These are phyloP conservation scores for Sporothrix pallida DNA, from an alignment of 2,329 filamentous ascomycete species.

Conservation along the genomic window DNA sequence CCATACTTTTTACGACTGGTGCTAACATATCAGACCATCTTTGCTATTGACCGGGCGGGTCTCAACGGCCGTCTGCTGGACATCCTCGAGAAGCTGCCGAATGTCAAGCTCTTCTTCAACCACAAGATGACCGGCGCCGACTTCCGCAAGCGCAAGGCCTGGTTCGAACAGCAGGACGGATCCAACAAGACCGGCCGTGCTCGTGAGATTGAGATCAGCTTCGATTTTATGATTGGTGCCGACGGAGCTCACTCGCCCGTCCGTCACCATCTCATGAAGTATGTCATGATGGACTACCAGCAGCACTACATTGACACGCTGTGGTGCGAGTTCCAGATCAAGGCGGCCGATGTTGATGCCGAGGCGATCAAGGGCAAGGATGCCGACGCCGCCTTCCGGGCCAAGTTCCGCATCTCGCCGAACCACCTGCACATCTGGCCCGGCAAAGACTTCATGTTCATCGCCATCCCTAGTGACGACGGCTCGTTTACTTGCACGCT, in stretches of 20 bases:
- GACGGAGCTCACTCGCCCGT: constrained; percentile 94
- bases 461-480: constrained; percentile 85
- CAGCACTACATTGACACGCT: constrained; percentile 96
- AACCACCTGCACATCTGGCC: constrained; percentile 99
- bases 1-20: background rate
- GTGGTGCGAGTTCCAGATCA: constrained; percentile 95
- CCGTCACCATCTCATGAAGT: constrained; percentile 96
- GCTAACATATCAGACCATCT: constrained; percentile 68
- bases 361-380: constrained; percentile 33
- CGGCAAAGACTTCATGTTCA: constrained; percentile 94
- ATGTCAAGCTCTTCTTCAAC: constrained; percentile 90
- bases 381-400: constrained; percentile 43
- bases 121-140: constrained; percentile 93
- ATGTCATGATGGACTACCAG: constrained; percentile 82
- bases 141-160: constrained; percentile 77
- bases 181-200: constrained; percentile 52
- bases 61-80: constrained; percentile 86
- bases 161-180: constrained; percentile 72
- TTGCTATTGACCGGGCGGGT: constrained; percentile 81
- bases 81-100: constrained; percentile 79
- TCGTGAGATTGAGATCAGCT: constrained; percentile 79
- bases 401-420: constrained; percentile 78
- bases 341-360: constrained; percentile 48
- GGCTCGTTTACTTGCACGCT: constrained; percentile 94
- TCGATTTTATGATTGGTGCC: constrained; percentile 91